Evolutionary conservation across 345 rosid genomes (phyloP).

Genomic region (Eucalyptus urophylla): DNA sequence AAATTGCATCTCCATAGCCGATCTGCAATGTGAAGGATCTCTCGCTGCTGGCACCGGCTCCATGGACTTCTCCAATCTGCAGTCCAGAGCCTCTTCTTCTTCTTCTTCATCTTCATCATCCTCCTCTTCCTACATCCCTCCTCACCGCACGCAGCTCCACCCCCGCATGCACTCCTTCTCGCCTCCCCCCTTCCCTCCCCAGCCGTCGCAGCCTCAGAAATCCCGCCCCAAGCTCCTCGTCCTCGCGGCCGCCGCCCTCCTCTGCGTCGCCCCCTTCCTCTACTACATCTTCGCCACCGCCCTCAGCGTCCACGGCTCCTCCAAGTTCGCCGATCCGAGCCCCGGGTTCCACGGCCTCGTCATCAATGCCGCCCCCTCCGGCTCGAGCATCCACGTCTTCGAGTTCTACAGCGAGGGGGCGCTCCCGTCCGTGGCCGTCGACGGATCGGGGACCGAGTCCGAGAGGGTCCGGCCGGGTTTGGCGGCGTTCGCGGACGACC

Average conservation of each 20-base stretch:
- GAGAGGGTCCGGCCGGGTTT: slow-evolving; percentile 1
- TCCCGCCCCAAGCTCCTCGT: slow-evolving; percentile 4
- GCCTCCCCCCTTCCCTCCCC: background rate
- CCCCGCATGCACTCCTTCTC: slow-evolving; percentile 27
- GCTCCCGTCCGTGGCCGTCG: slow-evolving; percentile 11
- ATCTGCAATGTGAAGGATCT: background rate
- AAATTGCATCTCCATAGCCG: background rate
- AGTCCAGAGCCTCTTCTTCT: slow-evolving; percentile 7
- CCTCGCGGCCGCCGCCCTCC: slow-evolving; percentile 5
- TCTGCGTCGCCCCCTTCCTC: slow-evolving; percentile 21
- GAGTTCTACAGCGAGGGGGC: slow-evolving; percentile 23
- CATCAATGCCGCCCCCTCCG: slow-evolving; percentile 6
- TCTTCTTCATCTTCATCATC: background rate
- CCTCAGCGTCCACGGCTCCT: slow-evolving; percentile 21
- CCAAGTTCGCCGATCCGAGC: slow-evolving; percentile 15
- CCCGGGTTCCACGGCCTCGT: slow-evolving; percentile 8
- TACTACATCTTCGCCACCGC: slow-evolving; percentile 24
- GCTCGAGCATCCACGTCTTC: slow-evolving; percentile 11
- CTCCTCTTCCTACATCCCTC: slow-evolving; percentile 23
- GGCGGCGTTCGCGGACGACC: slow-evolving; percentile 3
- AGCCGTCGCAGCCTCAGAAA: background rate
- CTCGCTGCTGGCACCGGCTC: background rate
- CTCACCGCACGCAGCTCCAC: slow-evolving; percentile 38
- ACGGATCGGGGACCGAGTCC: background rate
- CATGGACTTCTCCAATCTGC: slow-evolving; percentile 20